Evolutionary conservation across 306 rosid species (phyloP).

Genomic region (Senna tora): DNA sequence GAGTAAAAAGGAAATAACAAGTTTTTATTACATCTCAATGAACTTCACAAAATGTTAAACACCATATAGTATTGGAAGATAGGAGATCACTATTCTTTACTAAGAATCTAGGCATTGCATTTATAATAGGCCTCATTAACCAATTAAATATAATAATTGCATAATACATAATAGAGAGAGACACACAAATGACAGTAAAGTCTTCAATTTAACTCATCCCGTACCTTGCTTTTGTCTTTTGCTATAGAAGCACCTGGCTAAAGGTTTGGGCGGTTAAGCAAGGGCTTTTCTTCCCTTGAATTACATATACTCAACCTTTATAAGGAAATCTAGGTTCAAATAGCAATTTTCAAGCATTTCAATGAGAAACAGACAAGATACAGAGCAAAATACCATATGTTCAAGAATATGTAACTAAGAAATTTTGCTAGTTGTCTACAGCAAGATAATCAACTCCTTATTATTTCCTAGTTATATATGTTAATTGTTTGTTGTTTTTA

Average conservation of each 20-base stretch:
- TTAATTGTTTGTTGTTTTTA: not conserved
- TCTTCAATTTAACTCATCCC: not conserved
- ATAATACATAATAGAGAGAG: not conserved
- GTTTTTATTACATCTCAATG: conserved; percentile 18
- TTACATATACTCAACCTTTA: not conserved
- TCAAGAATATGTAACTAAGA: not conserved
- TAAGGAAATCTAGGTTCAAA: not conserved
- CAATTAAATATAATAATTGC: not conserved
- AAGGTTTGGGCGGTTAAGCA: not conserved
- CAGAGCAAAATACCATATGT: not conserved
- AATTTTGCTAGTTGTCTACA: not conserved
- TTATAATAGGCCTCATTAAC: not conserved
- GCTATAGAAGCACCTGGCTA: not conserved
- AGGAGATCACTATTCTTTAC: not conserved
- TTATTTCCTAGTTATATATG: not conserved
- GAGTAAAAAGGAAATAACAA: conserved; percentile 13
- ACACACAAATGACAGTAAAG: not conserved
- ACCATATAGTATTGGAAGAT: conserved; percentile 1
- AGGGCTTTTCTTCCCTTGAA: not conserved
- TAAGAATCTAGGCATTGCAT: not conserved
- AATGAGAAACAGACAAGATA: not conserved
- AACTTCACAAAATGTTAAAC: not conserved
- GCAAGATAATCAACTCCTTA: not conserved
- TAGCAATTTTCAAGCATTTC: not conserved
- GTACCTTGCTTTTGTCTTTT: conserved; percentile 4